phyloP scores from a whole-genome alignment of 495 filamentous ascomycete genomes.

The Aspergillus steynii region DNA sequence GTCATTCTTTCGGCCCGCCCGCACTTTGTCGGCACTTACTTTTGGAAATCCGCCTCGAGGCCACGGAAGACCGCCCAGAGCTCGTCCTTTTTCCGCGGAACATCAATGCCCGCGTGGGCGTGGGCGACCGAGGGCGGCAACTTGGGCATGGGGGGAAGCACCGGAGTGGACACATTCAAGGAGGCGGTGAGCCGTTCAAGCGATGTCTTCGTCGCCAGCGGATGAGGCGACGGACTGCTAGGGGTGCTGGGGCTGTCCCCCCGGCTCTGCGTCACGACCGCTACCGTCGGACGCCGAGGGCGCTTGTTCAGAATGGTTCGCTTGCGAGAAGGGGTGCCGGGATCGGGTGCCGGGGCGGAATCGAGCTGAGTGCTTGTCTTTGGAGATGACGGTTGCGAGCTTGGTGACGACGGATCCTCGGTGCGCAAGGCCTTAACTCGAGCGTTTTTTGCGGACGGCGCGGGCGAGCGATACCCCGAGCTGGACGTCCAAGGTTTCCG shows the following conservation, averaged over 20 bases:
- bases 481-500: conserved; percentile 65
- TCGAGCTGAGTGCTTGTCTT: conserved; percentile 18
- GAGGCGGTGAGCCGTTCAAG: conserved; percentile 56
- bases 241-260: conserved; percentile 43
- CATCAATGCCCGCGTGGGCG: conserved; percentile 43
- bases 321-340: conserved; percentile 30
- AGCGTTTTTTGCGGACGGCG: conserved; percentile 47
- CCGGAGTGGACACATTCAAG: conserved; percentile 44
- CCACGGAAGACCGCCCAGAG: conserved; percentile 84
- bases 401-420: conserved; percentile 40
- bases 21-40: conserved; percentile 43
- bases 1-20: neutral
- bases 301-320: conserved; percentile 45
- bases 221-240: conserved; percentile 50
- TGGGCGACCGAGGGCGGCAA: conserved; percentile 31
- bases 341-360: conserved; percentile 31
- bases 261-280: conserved; percentile 49
- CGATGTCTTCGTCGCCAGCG: conserved; percentile 57
- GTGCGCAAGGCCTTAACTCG: conserved; percentile 39
- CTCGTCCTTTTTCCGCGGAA: conserved; percentile 69
- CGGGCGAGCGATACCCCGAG: conserved; percentile 63
- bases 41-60: conserved; percentile 80
- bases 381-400: conserved; percentile 8
- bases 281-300: conserved; percentile 52
- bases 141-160: conserved; percentile 55